These are phyloP conservation scores for Bathelium albidoporum DNA, from an alignment of 495 filamentous ascomycete species.

Conservation along the genomic window DNA sequence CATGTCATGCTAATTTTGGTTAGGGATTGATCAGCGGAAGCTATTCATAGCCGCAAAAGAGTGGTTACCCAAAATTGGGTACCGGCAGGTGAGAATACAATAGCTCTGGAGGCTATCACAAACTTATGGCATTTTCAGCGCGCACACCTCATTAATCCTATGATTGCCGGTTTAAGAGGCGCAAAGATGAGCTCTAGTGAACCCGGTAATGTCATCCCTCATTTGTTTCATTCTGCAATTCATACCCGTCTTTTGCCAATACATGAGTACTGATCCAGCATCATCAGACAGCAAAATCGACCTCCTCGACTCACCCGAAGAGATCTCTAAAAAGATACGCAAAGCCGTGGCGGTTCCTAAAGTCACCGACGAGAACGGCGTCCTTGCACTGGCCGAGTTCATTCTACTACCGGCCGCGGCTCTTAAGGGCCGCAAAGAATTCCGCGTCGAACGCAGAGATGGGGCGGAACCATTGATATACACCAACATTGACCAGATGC, in stretches of 20 bases:
- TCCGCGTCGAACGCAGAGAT: slow-evolving; percentile 49
- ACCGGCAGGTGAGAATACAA: too few species aligned
- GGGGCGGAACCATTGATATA: slow-evolving; percentile 63
- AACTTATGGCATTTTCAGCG: too few species aligned
- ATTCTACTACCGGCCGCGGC: slow-evolving; percentile 64
- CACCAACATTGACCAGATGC: slow-evolving; percentile 55
- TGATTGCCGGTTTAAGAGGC: slow-evolving; percentile 75
- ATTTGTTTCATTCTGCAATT: too few species aligned
- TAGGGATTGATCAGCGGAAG: slow-evolving; percentile 90
- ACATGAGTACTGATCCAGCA: too few species aligned
- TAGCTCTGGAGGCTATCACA: too few species aligned
- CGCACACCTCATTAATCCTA: slow-evolving; percentile 81
- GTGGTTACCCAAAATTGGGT: slow-evolving; percentile 59
- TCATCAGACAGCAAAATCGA: slow-evolving; percentile 85
- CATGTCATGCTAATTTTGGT: too few species aligned
- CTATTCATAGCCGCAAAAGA: slow-evolving; percentile 76
- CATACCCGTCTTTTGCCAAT: too few species aligned
- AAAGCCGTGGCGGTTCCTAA: slow-evolving; percentile 70
- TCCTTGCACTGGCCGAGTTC: slow-evolving; percentile 72
- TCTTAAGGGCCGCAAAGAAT: slow-evolving; percentile 45
- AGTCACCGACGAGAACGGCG: slow-evolving; percentile 72
- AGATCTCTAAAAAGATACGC: slow-evolving; percentile 65
- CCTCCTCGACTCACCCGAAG: slow-evolving; percentile 65
- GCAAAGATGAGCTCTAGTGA: too few species aligned
- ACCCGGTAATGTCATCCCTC: too few species aligned